Evolutionary conservation across 306 rosid species (phyloP), one percentile per base, ranked within the genome.

Genomic region (Notholithocarpus densiflorus): DNA sequence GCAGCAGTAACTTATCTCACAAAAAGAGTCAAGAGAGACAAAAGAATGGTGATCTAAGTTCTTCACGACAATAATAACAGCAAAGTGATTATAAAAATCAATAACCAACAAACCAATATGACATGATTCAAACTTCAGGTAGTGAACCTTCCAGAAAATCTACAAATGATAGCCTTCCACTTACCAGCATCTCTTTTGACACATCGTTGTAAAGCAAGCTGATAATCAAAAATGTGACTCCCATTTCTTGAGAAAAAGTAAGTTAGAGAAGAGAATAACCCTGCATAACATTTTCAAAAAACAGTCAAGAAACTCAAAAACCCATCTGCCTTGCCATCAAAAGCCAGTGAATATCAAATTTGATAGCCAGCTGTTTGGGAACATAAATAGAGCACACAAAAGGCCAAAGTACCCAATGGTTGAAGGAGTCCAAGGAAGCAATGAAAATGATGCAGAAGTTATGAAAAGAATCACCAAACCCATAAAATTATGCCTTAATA

Each of bases 241-340:
- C 98, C 98, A 84, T 89, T 88, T 89, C 91, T 92, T 29, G 98
- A 91, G 90, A 94, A 94, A 87, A 94, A 92, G 82, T 92, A 94
- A 56, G 97, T 86, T 34, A 94, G 86, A 10, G 98, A 85, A 61
- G 97, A 91, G 85, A 94, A 92, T 64, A 94, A 79, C 20, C 97
- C 97, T 94, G 97, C 68, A 66, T 79, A 51, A 76, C 68, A 87
- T 84, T 56, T 32, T 79, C 75, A 68, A 80, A 83, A 83, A 51
- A 78, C 57, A 75, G 66, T 48, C 78, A 79, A 80, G 11, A 37
- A 37, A 37, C 43, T 37, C 43, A 37, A 37, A 37, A 7, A 7
- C 45, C 45, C 45, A 37, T 37, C 45, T 7, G 3, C 11, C 45
- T 37, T 37, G 11, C 45, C 45, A 37, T 37, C 11, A 37, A 37